Evolutionary conservation across 805 yeast species (phyloP).

Genomic region (Priceomyces carsonii): DNA sequence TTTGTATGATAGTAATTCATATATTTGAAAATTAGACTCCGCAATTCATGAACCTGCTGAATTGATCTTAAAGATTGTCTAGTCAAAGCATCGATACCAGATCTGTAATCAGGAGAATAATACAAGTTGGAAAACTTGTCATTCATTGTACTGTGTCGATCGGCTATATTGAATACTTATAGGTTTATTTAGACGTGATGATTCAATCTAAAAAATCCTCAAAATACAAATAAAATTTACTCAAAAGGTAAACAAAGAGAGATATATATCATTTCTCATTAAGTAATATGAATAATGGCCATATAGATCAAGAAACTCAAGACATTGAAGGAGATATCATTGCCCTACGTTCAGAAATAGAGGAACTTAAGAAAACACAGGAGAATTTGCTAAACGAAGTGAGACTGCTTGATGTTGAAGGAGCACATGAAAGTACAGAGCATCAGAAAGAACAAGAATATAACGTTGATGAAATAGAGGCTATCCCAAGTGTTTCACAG

Average conservation of each 20-base stretch:
- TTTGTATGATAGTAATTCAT: slow-evolving; percentile 37
- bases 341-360: slow-evolving; percentile 18
- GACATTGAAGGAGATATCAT: slow-evolving; percentile 19
- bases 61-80: slow-evolving; percentile 33
- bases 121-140: slow-evolving; percentile 33
- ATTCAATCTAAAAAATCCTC: no score
- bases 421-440: neutral
- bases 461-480: slow-evolving; percentile 4
- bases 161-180: neutral
- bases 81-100: slow-evolving; percentile 34
- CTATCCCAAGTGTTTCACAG: slow-evolving; percentile 18
- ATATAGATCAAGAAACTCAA: slow-evolving; percentile 13
- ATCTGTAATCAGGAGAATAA: slow-evolving; percentile 43
- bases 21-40: slow-evolving; percentile 36
- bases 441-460: neutral
- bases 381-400: slow-evolving; percentile 11
- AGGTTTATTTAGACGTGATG: no score
- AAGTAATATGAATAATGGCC: slow-evolving; percentile 9
- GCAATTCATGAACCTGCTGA: slow-evolving; percentile 40
- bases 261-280: no score
- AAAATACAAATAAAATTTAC: no score
- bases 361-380: slow-evolving; percentile 12
- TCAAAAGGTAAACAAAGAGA: no score
- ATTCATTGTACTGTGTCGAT: slow-evolving; percentile 6
- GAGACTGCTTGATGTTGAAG: slow-evolving; percentile 7